Evolutionary conservation across 1,284 basidiomycete genomes (phyloP).

Genomic region (Pseudomicrostroma phylloplanum): DNA sequence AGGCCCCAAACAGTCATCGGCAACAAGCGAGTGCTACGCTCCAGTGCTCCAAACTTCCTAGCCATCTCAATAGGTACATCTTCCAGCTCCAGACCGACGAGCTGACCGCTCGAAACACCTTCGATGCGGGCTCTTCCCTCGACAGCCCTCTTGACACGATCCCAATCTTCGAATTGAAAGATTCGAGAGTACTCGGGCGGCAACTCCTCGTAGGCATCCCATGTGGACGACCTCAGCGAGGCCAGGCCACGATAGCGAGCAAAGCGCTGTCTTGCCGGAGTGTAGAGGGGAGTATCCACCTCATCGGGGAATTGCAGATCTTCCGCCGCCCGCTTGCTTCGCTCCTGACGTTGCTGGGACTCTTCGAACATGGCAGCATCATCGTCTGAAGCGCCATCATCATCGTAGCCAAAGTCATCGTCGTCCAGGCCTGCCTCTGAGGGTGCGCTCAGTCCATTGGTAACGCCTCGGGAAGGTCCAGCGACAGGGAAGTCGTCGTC

Average conservation of each 20-base stretch:
- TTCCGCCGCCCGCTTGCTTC: conserved; percentile 61
- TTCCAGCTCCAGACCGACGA: conserved; percentile 29
- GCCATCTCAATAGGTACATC: conserved; percentile 38
- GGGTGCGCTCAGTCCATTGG: conserved; percentile 9
- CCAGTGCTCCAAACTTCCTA: conserved; percentile 23
- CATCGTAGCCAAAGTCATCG: conserved; percentile 50
- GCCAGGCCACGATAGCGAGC: conserved; percentile 85
- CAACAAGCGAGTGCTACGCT: conserved; percentile 36
- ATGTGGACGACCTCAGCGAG: conserved; percentile 87
- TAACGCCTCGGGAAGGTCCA: conserved; percentile 28
- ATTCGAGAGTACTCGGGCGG: conserved; percentile 89
- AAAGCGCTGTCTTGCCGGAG: conserved; percentile 79
- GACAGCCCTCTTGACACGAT: conserved; percentile 72
- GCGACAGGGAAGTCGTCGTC: conserved; percentile 49
- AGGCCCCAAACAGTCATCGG: conserved; percentile 76
- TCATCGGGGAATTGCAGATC: conserved; percentile 90
- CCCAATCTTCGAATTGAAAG: conserved; percentile 95
- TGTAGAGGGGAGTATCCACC: conserved; percentile 86
- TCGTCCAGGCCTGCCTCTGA: conserved; percentile 25
- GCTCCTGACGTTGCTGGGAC: conserved; percentile 73
- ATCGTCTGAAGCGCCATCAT: conserved; percentile 50
- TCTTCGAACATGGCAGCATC: conserved; percentile 63
- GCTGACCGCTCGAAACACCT: conserved; percentile 32
- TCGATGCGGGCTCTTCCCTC: conserved; percentile 47
- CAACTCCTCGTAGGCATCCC: conserved; percentile 95